A percentile compares a stretch with the other conserved stretches of the same genome.
These are phyloP conservation scores for Pythium biforme DNA, from an alignment of 352 stramenopile genomes.

Conservation along the genomic window DNA sequence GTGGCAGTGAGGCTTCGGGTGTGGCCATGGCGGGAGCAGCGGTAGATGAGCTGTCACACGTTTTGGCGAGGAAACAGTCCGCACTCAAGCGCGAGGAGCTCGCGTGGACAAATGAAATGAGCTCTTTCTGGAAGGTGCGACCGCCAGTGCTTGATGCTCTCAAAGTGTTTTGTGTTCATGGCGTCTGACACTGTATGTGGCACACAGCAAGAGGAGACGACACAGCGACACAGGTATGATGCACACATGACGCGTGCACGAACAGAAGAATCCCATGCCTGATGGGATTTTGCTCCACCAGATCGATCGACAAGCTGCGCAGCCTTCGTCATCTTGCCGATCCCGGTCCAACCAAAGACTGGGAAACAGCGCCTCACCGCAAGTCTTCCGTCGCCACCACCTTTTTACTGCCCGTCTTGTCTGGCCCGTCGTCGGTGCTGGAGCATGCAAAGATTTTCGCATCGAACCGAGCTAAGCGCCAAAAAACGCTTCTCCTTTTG, in stretches of 20 bases:
- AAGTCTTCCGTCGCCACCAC: no score
- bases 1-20: neutral
- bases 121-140: constrained; percentile 15
- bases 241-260: neutral
- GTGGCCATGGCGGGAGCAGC: neutral
- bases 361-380: neutral
- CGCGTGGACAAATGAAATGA: neutral
- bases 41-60: neutral
- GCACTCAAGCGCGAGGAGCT: constrained; percentile 9
- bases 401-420: neutral
- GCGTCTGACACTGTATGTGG: neutral
- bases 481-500: constrained; percentile 16
- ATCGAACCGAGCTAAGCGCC: constrained; percentile 1
- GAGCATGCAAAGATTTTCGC: constrained; percentile 13
- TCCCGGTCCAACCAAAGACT: neutral
- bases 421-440: constrained; percentile 3
- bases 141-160: neutral
- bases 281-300: neutral
- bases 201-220: constrained; percentile 5
- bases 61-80: constrained; percentile 2
- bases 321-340: neutral
- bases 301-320: constrained; percentile 15
- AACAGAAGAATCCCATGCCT: neutral
- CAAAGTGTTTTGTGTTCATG: neutral
- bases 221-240: constrained; percentile 7